phyloP scores from a whole-genome alignment of 768 basidiomycete species.

The Asterophora parasitica region DNA sequence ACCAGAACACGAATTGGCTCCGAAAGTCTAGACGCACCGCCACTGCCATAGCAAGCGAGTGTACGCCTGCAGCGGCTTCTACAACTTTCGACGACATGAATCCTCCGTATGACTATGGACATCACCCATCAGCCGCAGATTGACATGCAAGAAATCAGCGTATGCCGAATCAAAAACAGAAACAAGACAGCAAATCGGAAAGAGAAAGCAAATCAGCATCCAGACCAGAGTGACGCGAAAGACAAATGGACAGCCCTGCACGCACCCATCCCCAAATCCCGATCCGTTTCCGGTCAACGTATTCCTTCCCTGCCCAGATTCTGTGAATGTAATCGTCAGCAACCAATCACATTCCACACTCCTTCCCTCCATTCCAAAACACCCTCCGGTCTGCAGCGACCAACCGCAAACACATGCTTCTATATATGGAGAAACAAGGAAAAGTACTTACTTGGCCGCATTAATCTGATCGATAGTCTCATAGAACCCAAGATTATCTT shows the following conservation, averaged over 20 bases:
- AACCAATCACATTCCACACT: background rate
- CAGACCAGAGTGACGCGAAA: too few relatives aligned
- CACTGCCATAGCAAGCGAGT: conserved; percentile 87
- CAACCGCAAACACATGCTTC: too few relatives aligned
- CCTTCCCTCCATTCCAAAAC: background rate
- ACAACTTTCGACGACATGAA: conserved; percentile 93
- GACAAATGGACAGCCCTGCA: conserved; percentile 2
- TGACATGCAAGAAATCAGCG: too few relatives aligned
- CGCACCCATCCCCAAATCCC: conserved; percentile 98
- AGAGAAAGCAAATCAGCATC: too few relatives aligned
- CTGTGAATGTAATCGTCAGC: conserved; percentile 28
- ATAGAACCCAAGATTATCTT: conserved; percentile 81
- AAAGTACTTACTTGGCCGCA: conserved; percentile 64
- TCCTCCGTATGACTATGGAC: conserved; percentile 82
- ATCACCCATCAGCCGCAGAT: background rate
- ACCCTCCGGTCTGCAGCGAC: too few relatives aligned
- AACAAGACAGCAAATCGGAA: too few relatives aligned
- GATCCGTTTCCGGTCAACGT: conserved; percentile 84
- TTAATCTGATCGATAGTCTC: conserved; percentile 89
- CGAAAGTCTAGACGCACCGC: conserved; percentile 51
- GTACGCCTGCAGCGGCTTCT: conserved; percentile 85
- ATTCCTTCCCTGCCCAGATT: conserved; percentile 79
- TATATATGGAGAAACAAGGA: too few relatives aligned
- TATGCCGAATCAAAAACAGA: too few relatives aligned
- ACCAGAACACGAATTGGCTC: conserved; percentile 2